Evolutionary conservation across 164 flowering plant species (phyloP), one percentile per base, ranked within the genome.

Genomic region (Berberis thunbergii): DNA sequence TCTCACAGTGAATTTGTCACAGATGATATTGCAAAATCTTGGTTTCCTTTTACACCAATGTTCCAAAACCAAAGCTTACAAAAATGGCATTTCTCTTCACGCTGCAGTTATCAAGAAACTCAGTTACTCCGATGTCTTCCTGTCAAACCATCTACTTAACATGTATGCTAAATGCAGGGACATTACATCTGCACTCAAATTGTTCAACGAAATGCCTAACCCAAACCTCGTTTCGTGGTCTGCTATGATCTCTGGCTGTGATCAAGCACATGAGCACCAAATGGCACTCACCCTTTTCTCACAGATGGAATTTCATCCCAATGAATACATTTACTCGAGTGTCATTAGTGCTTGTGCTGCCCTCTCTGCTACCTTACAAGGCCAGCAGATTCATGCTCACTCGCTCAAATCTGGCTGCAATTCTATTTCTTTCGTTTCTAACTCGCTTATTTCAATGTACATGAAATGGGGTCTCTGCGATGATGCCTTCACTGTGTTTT

Each of bases 201-300:
- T 82, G 66, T 88, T 88, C 41, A 85, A 84, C 39, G 84, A 83
- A 70, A 88, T 86, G 91, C 45, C 83, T 13, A 70, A 81, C 1
- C 73, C 77, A 75, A 88, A 86, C 64, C 68, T 88, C 2, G 89
- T 86, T 1, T 80, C 91, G 0, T 89, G 94, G 94, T 83, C 91
- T 0, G 87, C 89, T 50, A 70, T 89, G 73, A 82, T 87, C 26
- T 83, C 94, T 48, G 96, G 94, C 6, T 82, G 76, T 73, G 79
- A 75, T 63, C 96, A 87, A 59, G 70, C 66, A 4, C 78, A 81
- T 40, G 49, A 75, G 48, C 83, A 78, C 12, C 11, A 6, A 0
- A 53, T 68, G 73, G 87, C 89, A 0, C 70, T 89, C 43, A 53
- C 70, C 26, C 74, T 84, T 9, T 83, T 75, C 65, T 65, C 78